A percentile compares a stretch with the other conserved stretches of the same genome.
Conservation (phyloP, 192 early-diverging fungal species). For the Backusella mclennaniae region DNA sequence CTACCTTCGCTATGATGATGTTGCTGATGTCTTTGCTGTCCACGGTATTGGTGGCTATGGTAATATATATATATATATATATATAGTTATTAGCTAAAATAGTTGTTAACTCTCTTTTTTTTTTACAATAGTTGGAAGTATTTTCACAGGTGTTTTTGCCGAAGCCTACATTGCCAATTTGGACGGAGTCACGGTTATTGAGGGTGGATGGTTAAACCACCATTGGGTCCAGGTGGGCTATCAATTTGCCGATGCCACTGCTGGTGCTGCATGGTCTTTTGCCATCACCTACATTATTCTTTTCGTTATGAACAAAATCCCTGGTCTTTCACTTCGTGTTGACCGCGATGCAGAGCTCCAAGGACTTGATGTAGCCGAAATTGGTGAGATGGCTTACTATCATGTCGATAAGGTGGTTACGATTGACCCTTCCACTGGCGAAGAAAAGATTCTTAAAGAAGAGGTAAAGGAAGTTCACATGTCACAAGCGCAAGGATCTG, state of each 20-base stretch:
- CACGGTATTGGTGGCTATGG: slow-evolving; percentile 82
- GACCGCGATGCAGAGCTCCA: slow-evolving; percentile 62
- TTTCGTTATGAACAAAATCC: slow-evolving; percentile 72
- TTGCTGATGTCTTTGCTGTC: slow-evolving; percentile 88
- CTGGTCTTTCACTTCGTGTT: slow-evolving; percentile 74
- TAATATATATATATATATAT: too few species aligned
- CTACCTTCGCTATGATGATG: slow-evolving; percentile 84
- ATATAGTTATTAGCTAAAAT: too few species aligned
- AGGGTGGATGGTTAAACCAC: slow-evolving; percentile 74
- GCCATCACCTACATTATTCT: slow-evolving; percentile 70
- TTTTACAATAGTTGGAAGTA: slow-evolving; percentile 49
- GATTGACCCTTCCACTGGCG: slow-evolving; percentile 32
- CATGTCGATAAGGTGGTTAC: slow-evolving; percentile 43
- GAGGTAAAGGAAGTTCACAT: slow-evolving; percentile 15
- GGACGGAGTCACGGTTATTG: slow-evolving; percentile 60
- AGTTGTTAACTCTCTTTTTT: too few species aligned
- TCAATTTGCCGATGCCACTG: slow-evolving; percentile 75
- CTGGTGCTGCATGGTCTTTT: slow-evolving; percentile 76
- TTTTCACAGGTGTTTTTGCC: slow-evolving; percentile 92
- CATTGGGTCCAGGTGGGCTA: slow-evolving; percentile 81
- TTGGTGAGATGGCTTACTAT: slow-evolving; percentile 69
- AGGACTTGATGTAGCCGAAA: slow-evolving; percentile 78
- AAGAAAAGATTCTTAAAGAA: slow-evolving; percentile 22
- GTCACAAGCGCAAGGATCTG: not conserved
- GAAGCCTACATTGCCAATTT: slow-evolving; percentile 68